Evolutionary conservation across 2,329 filamentous ascomycete species (phyloP).

Genomic region (Didymellaceae sp.): DNA sequence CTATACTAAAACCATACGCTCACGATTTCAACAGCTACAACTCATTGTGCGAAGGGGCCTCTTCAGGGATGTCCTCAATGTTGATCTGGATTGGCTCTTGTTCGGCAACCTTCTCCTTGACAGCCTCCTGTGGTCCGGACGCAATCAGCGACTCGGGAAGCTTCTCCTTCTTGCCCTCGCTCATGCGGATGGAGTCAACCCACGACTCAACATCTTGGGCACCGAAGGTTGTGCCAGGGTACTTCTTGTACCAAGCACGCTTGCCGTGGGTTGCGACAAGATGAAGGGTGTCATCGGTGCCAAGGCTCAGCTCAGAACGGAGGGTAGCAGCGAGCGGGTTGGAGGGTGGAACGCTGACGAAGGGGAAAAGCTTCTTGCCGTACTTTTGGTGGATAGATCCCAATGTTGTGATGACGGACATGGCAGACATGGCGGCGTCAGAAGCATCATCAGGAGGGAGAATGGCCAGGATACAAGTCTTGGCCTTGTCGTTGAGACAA

Average conservation of each 20-base stretch:
- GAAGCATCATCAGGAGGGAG: conserved; percentile 52
- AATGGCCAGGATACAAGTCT: conserved; percentile 78
- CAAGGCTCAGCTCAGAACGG: conserved; percentile 67
- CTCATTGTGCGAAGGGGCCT: conserved; percentile 33
- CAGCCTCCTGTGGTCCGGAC: conserved; percentile 26
- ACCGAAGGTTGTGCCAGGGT: conserved; percentile 64
- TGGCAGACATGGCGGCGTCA: conserved; percentile 51
- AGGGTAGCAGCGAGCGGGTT: conserved; percentile 65
- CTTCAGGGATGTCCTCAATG: conserved; percentile 38
- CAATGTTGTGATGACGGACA: conserved; percentile 61
- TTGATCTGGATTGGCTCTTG: conserved; percentile 42
- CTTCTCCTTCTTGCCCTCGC: conserved; percentile 80
- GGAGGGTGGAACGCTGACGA: conserved; percentile 73
- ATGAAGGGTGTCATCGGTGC: conserved; percentile 62
- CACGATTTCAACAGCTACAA: conserved; percentile 18
- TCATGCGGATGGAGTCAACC: conserved; percentile 90
- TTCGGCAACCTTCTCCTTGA: conserved; percentile 31
- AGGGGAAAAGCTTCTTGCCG: conserved; percentile 77
- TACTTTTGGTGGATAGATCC: conserved; percentile 80
- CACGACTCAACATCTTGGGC: conserved; percentile 75
- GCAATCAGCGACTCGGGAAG: conserved; percentile 60
- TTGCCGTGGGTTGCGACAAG: conserved; percentile 85
- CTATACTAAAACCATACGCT: conserved; percentile 1
- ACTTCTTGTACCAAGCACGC: conserved; percentile 83
- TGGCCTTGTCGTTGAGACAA: conserved; percentile 77